phyloP scores from a whole-genome alignment of 768 basidiomycete genomes.

The Sporobolomyces pararoseus region DNA sequence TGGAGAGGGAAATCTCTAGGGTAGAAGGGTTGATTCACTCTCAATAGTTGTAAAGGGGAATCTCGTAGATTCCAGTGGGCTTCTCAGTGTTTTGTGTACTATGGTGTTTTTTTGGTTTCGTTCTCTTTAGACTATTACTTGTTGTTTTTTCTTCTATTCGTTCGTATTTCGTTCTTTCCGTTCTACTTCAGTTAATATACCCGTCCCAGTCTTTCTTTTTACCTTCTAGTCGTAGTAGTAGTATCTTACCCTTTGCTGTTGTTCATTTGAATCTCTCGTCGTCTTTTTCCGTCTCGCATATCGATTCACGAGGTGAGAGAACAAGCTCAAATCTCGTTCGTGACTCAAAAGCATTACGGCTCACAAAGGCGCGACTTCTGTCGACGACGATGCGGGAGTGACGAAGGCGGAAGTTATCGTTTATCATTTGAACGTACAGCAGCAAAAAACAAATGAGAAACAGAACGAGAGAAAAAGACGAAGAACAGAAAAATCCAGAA shows the following conservation, averaged over 20 bases:
- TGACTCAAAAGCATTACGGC: too few species aligned
- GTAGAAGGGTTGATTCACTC: constrained; percentile 54
- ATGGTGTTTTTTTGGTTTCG: not conserved
- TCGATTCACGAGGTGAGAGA: too few species aligned
- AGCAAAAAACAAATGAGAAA: too few species aligned
- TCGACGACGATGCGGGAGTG: too few species aligned
- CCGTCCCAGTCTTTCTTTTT: not conserved
- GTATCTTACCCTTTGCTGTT: not conserved
- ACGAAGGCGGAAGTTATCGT: too few species aligned
- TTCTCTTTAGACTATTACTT: not conserved
- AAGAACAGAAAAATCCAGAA: too few species aligned
- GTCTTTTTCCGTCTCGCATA: not conserved
- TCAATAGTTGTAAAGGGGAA: not conserved
- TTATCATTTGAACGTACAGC: too few species aligned
- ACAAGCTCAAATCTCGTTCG: too few species aligned
- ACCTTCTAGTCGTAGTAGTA: not conserved
- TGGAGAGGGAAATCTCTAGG: constrained; percentile 64
- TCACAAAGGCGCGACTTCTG: too few species aligned
- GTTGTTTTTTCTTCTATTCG: not conserved
- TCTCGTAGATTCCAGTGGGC: not conserved
- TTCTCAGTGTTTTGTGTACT: too few species aligned
- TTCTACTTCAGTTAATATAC: not conserved
- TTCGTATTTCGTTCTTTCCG: not conserved
- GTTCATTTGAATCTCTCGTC: not conserved
- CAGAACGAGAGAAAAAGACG: too few species aligned